Conservation (phyloP, 768 basidiomycete genomes). For the Lactarius hatsudake region DNA sequence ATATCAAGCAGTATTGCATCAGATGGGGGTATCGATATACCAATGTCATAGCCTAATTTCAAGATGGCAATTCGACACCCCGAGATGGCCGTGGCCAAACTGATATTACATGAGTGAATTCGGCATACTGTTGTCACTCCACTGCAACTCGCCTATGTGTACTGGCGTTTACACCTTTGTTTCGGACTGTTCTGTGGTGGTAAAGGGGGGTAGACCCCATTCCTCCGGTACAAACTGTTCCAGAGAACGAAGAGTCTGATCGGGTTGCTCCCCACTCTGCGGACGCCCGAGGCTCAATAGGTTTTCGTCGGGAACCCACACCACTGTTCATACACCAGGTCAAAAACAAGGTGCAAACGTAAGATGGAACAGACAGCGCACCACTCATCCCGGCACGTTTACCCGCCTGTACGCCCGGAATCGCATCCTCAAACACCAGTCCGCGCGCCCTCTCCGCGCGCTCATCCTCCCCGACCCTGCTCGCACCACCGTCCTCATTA, state of each 20-base stretch:
- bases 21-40: too few species aligned
- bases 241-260: constrained; percentile 58
- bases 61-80: too few species aligned
- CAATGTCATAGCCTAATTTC: too few species aligned
- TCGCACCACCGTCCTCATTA: constrained; percentile 36
- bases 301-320: constrained; percentile 82
- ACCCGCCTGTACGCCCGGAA: constrained; percentile 75
- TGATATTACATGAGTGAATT: not conserved
- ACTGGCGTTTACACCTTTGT: not conserved
- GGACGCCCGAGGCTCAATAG: constrained; percentile 52
- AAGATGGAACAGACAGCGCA: constrained; percentile 34
- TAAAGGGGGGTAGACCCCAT: constrained; percentile 80
- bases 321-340: constrained; percentile 44
- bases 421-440: constrained; percentile 79
- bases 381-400: constrained; percentile 86
- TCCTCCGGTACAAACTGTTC: constrained; percentile 76
- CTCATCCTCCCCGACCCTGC: constrained; percentile 36
- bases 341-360: not conserved
- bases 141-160: not conserved
- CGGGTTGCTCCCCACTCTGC: constrained; percentile 44
- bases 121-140: too few species aligned
- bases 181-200: constrained; percentile 1
- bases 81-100: not conserved
- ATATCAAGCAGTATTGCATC: too few species aligned
- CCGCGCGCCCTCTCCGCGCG: constrained; percentile 54